phyloP scores from a whole-genome alignment of 2,329 filamentous ascomycete genomes.

The Diaporthe citri region DNA sequence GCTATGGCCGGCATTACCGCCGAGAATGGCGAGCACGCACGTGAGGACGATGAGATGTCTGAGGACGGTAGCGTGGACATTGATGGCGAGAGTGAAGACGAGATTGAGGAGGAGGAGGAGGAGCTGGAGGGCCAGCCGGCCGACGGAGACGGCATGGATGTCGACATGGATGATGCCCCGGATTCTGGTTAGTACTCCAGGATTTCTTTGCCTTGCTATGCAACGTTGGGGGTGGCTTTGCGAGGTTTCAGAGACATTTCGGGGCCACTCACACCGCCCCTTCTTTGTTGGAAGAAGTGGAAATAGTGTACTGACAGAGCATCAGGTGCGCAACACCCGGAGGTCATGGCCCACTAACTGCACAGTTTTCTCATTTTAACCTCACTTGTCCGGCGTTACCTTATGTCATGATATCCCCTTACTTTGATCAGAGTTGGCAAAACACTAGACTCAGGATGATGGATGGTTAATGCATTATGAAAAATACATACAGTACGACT shows the following conservation, averaged over 20 bases:
- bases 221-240: neutral
- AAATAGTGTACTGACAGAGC: constrained; percentile 12
- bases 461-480: constrained; percentile 36
- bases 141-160: constrained; percentile 52
- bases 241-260: neutral
- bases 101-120: constrained; percentile 52
- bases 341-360: constrained; percentile 40
- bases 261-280: neutral
- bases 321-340: constrained; percentile 32
- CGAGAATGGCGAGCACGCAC: constrained; percentile 46
- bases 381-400: constrained; percentile 38
- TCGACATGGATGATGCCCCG: constrained; percentile 47
- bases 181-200: constrained; percentile 30
- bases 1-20: constrained; percentile 48
- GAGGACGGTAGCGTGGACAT: constrained; percentile 56
- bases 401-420: constrained; percentile 41
- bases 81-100: constrained; percentile 55
- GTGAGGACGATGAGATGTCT: constrained; percentile 53
- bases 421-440: constrained; percentile 35
- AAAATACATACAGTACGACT: constrained; percentile 29
- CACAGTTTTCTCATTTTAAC: constrained; percentile 28
- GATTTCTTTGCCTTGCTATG: neutral
- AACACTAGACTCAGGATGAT: constrained; percentile 35
- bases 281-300: neutral
- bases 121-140: constrained; percentile 46